Evolutionary conservation across 73 alveolate genomes (phyloP).

Genomic region (Tetrahymena thermophila): DNA sequence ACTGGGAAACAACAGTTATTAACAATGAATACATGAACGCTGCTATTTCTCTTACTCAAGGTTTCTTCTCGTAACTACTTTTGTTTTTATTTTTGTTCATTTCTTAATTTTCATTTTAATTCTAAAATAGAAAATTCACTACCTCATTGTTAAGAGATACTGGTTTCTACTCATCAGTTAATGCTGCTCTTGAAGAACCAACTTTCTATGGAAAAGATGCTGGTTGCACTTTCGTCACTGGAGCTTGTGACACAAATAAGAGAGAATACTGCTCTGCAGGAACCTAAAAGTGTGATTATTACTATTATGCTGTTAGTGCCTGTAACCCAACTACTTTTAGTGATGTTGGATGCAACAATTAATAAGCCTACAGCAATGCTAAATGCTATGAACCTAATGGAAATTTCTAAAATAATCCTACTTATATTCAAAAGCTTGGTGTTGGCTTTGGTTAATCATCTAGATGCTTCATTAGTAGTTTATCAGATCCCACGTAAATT

Average conservation of each 20-base stretch:
- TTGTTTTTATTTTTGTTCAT: not conserved
- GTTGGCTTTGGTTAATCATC: not conserved
- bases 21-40: not conserved
- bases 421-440: not conserved
- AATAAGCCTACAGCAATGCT: not conserved
- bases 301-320: not conserved
- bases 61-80: not conserved
- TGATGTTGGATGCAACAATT: not conserved
- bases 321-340: not conserved
- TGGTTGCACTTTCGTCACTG: not conserved
- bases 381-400: not conserved
- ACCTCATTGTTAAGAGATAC: not conserved
- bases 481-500: not conserved
- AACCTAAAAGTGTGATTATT: not conserved
- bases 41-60: not conserved
- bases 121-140: not conserved
- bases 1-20: not conserved
- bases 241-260: not conserved
- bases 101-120: not conserved
- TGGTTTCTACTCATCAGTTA: not conserved
- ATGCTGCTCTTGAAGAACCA: not conserved
- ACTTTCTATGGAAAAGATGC: not conserved
- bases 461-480: not conserved
- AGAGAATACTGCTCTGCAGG: not conserved
- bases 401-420: not conserved